Conservation (phyloP, 805 yeast genomes). For the Wickerhamiella allomyrinae region DNA sequence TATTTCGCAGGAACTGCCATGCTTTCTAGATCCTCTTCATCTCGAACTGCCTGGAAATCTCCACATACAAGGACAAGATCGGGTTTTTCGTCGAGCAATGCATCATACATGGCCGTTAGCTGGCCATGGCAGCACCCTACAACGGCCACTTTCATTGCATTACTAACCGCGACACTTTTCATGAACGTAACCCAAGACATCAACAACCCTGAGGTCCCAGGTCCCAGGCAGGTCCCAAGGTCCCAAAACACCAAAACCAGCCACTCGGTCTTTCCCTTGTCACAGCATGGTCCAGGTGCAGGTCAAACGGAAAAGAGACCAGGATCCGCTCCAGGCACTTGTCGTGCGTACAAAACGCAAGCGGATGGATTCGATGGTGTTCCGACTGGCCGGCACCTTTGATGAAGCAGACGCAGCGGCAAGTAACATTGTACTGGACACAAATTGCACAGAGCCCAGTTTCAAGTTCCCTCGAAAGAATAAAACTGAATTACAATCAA, state of each 20-base stretch:
- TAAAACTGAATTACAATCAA: constrained; percentile 14
- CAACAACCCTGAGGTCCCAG: too few species aligned
- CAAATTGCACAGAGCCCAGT: background rate
- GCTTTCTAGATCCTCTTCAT: constrained; percentile 45
- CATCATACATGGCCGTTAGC: constrained; percentile 11
- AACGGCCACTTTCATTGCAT: constrained; percentile 17
- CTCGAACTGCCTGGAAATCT: constrained; percentile 75
- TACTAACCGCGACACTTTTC: too few species aligned
- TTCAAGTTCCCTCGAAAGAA: constrained; percentile 2
- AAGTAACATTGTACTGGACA: constrained; percentile 1
- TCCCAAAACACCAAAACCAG: too few species aligned
- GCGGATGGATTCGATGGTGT: constrained; percentile 12
- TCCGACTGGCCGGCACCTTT: constrained; percentile 21
- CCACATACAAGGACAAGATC: constrained; percentile 72
- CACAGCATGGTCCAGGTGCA: constrained; percentile 44
- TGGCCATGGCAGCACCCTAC: constrained; percentile 20
- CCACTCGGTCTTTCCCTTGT: too few species aligned
- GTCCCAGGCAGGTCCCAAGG: too few species aligned
- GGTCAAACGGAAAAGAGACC: constrained; percentile 73
- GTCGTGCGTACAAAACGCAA: constrained; percentile 14
- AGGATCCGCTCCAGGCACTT: constrained; percentile 80
- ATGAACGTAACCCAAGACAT: too few species aligned
- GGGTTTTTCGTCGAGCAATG: constrained; percentile 5
- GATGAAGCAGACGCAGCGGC: constrained; percentile 14
- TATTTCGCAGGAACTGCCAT: constrained; percentile 74